A percentile compares a stretch with the other conserved stretches of the same genome.
Conservation (phyloP, 768 basidiomycete genomes). For the Suillus discolor region DNA sequence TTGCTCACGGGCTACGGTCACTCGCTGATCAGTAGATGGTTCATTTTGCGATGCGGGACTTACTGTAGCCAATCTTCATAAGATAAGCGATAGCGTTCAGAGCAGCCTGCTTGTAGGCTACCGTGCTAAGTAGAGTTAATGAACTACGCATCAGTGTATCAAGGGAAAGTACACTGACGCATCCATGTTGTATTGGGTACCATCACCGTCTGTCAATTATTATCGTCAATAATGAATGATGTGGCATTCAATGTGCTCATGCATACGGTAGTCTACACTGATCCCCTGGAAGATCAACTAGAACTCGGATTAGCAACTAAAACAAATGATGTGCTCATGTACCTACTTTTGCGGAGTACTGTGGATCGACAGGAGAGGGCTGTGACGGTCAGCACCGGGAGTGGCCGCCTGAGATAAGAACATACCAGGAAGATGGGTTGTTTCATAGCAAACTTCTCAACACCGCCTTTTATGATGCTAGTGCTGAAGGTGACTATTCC, state of each 20-base stretch:
- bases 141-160: neutral
- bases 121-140: constrained; percentile 47
- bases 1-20: constrained; percentile 66
- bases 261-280: constrained; percentile 68
- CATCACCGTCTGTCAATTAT: constrained; percentile 57
- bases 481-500: constrained; percentile 74
- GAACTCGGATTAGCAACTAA: constrained; percentile 4
- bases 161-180: constrained; percentile 45
- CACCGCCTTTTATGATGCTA: constrained; percentile 72
- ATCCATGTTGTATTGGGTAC: constrained; percentile 79
- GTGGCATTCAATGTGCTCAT: neutral
- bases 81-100: constrained; percentile 76
- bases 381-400: constrained; percentile 24
- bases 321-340: neutral
- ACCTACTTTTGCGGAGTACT: constrained; percentile 66
- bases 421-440: constrained; percentile 75
- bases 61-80: constrained; percentile 71
- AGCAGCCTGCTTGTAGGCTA: constrained; percentile 81
- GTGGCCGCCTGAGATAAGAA: neutral
- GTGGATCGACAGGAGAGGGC: constrained; percentile 76
- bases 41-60: constrained; percentile 26
- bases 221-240: constrained; percentile 7
- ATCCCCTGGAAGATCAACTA: constrained; percentile 77
- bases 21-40: neutral
- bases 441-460: constrained; percentile 73